Evolutionary conservation across 2,329 filamentous ascomycete species (phyloP), one percentile per base, ranked within the genome.

Genomic region (Fusarium anthophilum): DNA sequence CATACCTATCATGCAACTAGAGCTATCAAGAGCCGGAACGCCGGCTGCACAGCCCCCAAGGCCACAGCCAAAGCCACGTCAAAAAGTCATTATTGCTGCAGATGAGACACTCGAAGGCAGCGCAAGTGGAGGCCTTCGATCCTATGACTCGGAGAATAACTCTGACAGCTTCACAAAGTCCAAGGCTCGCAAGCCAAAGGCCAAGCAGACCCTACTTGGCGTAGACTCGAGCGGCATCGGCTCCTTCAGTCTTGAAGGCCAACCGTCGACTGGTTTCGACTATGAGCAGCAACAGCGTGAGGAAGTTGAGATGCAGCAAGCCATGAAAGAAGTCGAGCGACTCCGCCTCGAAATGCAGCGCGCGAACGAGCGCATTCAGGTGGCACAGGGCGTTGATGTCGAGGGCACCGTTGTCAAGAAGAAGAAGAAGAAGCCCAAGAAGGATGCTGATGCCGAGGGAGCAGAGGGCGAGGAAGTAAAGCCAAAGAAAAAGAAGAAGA

Each of bases 1-100:
- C 5, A 99, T 99, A 77, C 96, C 96, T 5, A 96, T 99, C 78
- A 96, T 99, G 91, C 91, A 97, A 80, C 87, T 99, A 53, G 92
- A 97, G 70, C 88, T 98, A 13, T 91, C 92, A 38, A 88, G 88
- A 68, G 81, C 87, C 14, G 75, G 74, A 14, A 76, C 80, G 57
- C 76, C 68, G 55, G 71, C 79, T 20, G 66, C 79, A 67, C 73
- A 82, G 70, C 76, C 82, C 70, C 79, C 81, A 76, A 74, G 80
- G 63, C 76, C 81, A 55, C 62, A 80, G 41, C 81, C 84, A 26
- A 86, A 87, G 74, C 82, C 86, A 10, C 85, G 87, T 3, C 90
- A 90, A 66, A 90, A 87, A 75, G 89, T 95, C 72, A 85, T 93
- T 44, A 88, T 96, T 70, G 89, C 91, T 2, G 87, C 88, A 3